Conservation (phyloP, 352 stramenopile genomes). For the Thraustochytrium striatum region DNA sequence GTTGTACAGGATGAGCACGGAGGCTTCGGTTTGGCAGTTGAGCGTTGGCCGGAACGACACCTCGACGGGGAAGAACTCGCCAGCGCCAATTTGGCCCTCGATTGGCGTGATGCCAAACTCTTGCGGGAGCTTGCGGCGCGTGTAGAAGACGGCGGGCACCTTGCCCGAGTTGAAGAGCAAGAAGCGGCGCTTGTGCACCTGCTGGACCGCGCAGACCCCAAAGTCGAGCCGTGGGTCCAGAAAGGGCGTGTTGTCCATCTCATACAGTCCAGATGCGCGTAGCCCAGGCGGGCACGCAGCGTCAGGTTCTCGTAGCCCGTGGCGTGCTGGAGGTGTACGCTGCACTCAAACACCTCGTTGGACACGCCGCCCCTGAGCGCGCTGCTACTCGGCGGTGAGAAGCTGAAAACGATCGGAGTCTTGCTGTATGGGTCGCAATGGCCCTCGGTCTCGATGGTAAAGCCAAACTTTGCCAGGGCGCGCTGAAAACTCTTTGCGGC, state of each 20-base stretch:
- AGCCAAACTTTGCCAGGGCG: constrained; percentile 11
- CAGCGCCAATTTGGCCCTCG: background rate
- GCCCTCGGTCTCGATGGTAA: background rate
- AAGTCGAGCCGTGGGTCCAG: constrained; percentile 8
- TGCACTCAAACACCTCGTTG: background rate
- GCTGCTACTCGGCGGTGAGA: background rate
- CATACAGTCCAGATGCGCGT: constrained; percentile 4
- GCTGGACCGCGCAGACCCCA: constrained; percentile 6
- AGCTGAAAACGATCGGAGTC: background rate
- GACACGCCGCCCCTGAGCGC: background rate
- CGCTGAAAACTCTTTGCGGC: background rate
- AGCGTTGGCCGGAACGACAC: background rate
- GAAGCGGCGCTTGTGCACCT: constrained; percentile 2
- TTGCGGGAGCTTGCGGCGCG: background rate
- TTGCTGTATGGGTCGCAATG: constrained; percentile 8
- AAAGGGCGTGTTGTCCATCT: constrained; percentile 7
- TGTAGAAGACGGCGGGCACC: constrained; percentile 6
- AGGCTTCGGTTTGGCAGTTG: background rate
- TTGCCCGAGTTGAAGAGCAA: constrained; percentile 37
- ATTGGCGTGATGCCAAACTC: constrained; percentile 4
- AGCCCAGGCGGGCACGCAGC: constrained; percentile 3
- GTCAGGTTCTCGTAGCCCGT: constrained; percentile 45
- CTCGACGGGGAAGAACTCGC: constrained; percentile 12
- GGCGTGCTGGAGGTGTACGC: background rate
- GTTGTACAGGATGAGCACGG: constrained; percentile 12